phyloP scores from a whole-genome alignment of 1,284 basidiomycete species.

The Calocybe gambosa region DNA sequence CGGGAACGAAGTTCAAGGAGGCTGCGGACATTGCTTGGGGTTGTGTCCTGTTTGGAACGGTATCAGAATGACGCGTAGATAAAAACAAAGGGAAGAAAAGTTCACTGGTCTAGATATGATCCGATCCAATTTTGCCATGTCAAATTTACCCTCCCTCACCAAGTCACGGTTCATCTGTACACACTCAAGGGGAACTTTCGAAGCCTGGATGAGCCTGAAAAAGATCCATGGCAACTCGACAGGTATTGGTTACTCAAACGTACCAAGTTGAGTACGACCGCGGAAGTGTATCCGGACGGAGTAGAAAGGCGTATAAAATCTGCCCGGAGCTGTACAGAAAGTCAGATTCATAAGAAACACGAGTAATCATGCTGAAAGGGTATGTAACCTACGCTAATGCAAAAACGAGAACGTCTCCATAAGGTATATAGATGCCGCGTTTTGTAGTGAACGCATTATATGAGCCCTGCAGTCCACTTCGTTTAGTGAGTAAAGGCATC shows the following conservation, averaged over 20 bases:
- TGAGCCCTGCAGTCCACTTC: slow-evolving; percentile 80
- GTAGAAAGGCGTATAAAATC: slow-evolving; percentile 82
- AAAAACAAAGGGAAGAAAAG: not conserved
- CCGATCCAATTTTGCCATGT: slow-evolving; percentile 50
- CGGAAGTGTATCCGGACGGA: slow-evolving; percentile 80
- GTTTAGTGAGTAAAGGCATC: slow-evolving; percentile 21
- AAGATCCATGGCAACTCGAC: not conserved
- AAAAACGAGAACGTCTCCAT: slow-evolving; percentile 84
- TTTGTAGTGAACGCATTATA: slow-evolving; percentile 70
- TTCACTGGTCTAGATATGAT: slow-evolving; percentile 46
- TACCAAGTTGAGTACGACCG: slow-evolving; percentile 74
- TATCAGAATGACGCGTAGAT: not conserved
- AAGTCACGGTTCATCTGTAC: slow-evolving; percentile 60
- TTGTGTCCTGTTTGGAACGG: slow-evolving; percentile 25
- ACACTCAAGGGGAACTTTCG: slow-evolving; percentile 56
- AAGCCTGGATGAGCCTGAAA: slow-evolving; percentile 48
- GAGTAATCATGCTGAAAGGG: not conserved
- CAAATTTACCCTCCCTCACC: slow-evolving; percentile 51
- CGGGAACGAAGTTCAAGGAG: slow-evolving; percentile 22
- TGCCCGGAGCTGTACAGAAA: slow-evolving; percentile 64
- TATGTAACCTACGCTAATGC: slow-evolving; percentile 60
- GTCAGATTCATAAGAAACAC: not conserved
- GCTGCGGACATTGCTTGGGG: slow-evolving; percentile 23
- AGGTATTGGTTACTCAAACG: slow-evolving; percentile 14
- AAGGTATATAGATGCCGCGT: slow-evolving; percentile 69